A percentile compares a stretch with the other conserved stretches of the same genome.
Evolutionary conservation across 805 yeast genomes (phyloP).

Genomic region (Ogataea neopini): DNA sequence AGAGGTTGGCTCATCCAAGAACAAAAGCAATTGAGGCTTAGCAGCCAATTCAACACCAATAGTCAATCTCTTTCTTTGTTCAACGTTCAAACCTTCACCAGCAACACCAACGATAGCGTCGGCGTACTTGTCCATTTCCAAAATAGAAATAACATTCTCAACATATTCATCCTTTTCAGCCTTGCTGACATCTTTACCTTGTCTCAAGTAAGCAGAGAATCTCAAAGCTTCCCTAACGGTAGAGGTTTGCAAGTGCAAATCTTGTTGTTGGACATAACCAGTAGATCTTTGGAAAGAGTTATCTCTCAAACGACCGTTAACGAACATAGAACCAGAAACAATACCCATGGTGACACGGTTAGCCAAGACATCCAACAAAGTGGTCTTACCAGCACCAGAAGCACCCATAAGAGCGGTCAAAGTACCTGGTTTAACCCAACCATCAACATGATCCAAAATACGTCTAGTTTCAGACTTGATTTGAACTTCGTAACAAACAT

Average conservation of each 20-base stretch:
- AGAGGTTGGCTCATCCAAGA: conserved; percentile 63
- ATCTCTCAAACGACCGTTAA: conserved; percentile 52
- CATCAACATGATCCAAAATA: conserved; percentile 66
- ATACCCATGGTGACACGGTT: conserved; percentile 57
- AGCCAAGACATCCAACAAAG: conserved; percentile 53
- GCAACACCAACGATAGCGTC: conserved; percentile 55
- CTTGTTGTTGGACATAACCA: conserved; percentile 64
- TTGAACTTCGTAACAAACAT: conserved; percentile 68
- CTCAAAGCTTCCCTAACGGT: conserved; percentile 57
- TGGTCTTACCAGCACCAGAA: conserved; percentile 66
- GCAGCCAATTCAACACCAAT: conserved; percentile 60
- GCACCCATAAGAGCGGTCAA: conserved; percentile 73
- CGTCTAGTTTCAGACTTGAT: conserved; percentile 61
- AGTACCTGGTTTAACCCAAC: conserved; percentile 84
- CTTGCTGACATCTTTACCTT: conserved; percentile 41
- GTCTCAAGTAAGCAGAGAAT: conserved; percentile 53
- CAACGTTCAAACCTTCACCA: conserved; percentile 56
- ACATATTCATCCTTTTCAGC: conserved; percentile 51
- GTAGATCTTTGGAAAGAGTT: conserved; percentile 53
- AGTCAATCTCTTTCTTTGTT: conserved; percentile 54
- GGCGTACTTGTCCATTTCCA: conserved; percentile 54
- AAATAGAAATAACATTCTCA: conserved; percentile 48
- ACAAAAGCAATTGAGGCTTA: conserved; percentile 51
- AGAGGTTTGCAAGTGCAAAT: conserved; percentile 50
- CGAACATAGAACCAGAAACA: conserved; percentile 58